Conservation (phyloP, 2,329 filamentous ascomycete species). For the Aspergillus texensis region DNA sequence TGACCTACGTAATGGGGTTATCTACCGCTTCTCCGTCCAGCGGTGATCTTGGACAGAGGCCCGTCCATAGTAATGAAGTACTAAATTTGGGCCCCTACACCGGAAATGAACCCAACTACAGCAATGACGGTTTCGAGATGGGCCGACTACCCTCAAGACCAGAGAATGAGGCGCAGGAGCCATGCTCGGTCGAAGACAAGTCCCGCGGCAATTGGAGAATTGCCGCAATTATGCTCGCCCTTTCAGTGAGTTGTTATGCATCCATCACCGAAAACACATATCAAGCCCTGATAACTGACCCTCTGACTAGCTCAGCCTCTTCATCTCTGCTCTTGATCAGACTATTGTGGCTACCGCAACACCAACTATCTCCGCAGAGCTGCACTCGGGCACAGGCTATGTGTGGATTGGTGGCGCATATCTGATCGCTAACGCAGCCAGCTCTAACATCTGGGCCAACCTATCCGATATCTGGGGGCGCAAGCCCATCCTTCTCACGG, state of each 20-base stretch:
- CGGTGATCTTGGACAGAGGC: not conserved
- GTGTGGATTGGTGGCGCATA: conserved; percentile 78
- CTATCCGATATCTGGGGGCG: conserved; percentile 34
- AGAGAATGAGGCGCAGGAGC: not conserved
- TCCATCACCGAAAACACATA: not conserved
- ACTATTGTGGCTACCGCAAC: conserved; percentile 66
- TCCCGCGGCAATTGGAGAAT: conserved; percentile 21
- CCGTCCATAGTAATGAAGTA: not conserved
- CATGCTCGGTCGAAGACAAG: not conserved
- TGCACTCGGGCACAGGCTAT: conserved; percentile 70
- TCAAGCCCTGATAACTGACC: not conserved
- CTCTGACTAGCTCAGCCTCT: conserved; percentile 18
- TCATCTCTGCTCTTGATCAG: conserved; percentile 39
- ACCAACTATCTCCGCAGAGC: conserved; percentile 62
- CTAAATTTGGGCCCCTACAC: not conserved
- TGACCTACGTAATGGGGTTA: not conserved
- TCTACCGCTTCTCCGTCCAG: not conserved
- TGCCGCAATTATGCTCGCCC: conserved; percentile 20
- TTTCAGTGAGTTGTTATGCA: conserved; percentile 16
- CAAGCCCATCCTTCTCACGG: conserved; percentile 54
- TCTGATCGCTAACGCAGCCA: conserved; percentile 68
- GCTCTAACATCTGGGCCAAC: conserved; percentile 71
- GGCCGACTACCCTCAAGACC: not conserved
- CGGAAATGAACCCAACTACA: not conserved
- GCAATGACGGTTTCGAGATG: not conserved